These are phyloP conservation scores for Apiospora hydei DNA, from an alignment of 2,329 filamentous ascomycete species.

Conservation along the genomic window DNA sequence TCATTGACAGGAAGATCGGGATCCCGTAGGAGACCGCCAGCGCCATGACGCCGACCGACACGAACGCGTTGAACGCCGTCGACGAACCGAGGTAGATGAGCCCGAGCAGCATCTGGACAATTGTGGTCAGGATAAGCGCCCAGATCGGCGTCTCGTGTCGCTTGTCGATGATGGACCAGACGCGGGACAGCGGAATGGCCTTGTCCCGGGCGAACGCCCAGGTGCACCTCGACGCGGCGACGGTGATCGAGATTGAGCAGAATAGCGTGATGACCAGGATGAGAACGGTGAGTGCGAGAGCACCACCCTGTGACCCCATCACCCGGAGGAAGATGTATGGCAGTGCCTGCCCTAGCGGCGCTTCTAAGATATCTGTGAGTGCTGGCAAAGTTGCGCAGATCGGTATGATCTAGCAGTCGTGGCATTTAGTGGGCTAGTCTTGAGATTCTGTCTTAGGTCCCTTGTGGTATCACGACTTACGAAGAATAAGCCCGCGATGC, in stretches of 20 bases:
- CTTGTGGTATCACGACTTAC: slow-evolving; percentile 38
- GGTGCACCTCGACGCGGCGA: slow-evolving; percentile 70
- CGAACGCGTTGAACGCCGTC: slow-evolving; percentile 65
- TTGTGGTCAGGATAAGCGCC: slow-evolving; percentile 62
- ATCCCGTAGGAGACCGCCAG: slow-evolving; percentile 63
- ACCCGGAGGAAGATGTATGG: slow-evolving; percentile 61
- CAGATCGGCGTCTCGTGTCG: slow-evolving; percentile 62
- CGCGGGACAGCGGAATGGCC: slow-evolving; percentile 58
- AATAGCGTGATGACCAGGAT: slow-evolving; percentile 64
- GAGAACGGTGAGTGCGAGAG: slow-evolving; percentile 58
- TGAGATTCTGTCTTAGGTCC: too few relatives aligned
- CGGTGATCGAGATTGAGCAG: slow-evolving; percentile 71
- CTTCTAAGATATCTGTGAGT: slow-evolving; percentile 51
- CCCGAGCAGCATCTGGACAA: slow-evolving; percentile 60
- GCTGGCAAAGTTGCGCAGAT: slow-evolving; percentile 55
- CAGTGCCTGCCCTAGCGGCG: slow-evolving; percentile 60
- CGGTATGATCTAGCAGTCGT: slow-evolving; percentile 59
- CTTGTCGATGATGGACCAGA: slow-evolving; percentile 60
- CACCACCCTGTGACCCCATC: slow-evolving; percentile 57
- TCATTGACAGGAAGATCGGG: slow-evolving; percentile 59
- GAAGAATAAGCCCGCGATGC: slow-evolving; percentile 62
- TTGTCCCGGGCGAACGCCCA: slow-evolving; percentile 70
- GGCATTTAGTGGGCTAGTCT: too few relatives aligned
- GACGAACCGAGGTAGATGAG: slow-evolving; percentile 65
- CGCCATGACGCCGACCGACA: slow-evolving; percentile 61